Percentiles rank a stretch among this genome's conserved stretches.
phyloP scores from a whole-genome alignment of 2,329 filamentous ascomycete genomes.

The Trichoderma pleuroti region DNA sequence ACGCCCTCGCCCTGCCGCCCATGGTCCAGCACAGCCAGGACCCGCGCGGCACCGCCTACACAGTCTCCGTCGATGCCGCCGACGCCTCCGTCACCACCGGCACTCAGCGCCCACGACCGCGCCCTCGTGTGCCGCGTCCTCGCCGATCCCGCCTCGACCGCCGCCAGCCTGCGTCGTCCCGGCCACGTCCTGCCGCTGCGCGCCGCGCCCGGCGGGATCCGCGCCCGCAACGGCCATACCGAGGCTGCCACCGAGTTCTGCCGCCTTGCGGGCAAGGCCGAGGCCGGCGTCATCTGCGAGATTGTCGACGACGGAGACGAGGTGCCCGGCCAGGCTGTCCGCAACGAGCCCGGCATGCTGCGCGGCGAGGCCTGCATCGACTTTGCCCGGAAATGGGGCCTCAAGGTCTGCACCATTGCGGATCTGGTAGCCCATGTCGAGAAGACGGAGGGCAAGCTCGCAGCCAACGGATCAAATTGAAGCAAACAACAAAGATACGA shows the following conservation, averaged over 20 bases:
- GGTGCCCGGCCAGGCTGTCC: slow-evolving; percentile 63
- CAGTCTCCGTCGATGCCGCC: slow-evolving; percentile 78
- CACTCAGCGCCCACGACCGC: slow-evolving; percentile 84
- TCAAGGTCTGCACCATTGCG: slow-evolving; percentile 94
- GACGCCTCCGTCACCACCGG: slow-evolving; percentile 76
- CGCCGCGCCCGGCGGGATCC: slow-evolving; percentile 74
- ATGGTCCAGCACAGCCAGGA: slow-evolving; percentile 80
- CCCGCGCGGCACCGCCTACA: slow-evolving; percentile 88
- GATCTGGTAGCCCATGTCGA: slow-evolving; percentile 79
- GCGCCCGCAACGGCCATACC: slow-evolving; percentile 79
- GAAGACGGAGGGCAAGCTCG: slow-evolving; percentile 63
- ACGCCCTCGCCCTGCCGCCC: slow-evolving; percentile 72
- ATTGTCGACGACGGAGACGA: slow-evolving; percentile 81
- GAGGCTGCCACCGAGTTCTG: slow-evolving; percentile 93
- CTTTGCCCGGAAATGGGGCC: slow-evolving; percentile 83
- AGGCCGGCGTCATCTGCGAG: slow-evolving; percentile 84
- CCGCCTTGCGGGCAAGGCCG: slow-evolving; percentile 71
- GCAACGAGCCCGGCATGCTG: slow-evolving; percentile 79
- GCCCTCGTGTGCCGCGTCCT: slow-evolving; percentile 76
- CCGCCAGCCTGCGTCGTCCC: slow-evolving; percentile 69
- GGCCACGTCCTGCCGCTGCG: slow-evolving; percentile 88
- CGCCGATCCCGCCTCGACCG: slow-evolving; percentile 58
- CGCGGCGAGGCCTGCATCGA: slow-evolving; percentile 79
- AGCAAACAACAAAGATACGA: not conserved
- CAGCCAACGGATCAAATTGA: slow-evolving; percentile 32